These are phyloP conservation scores for Yamadazyma friedrichii DNA, from an alignment of 1,139 yeast species.

Conservation along the genomic window DNA sequence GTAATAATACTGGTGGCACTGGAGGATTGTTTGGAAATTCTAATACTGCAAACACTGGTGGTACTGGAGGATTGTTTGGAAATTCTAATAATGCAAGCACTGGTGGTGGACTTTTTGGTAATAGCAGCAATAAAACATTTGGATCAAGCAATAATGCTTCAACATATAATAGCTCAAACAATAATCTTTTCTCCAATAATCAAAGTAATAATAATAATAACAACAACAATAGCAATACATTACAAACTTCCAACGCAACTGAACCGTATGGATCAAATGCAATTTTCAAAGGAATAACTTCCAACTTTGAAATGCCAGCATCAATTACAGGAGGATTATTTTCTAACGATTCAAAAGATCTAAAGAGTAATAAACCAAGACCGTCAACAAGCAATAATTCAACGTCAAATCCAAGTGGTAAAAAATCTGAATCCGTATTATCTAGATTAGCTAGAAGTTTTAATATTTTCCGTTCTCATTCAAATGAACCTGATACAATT, in stretches of 20 bases:
- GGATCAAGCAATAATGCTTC: conserved; percentile 6
- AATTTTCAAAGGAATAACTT: conserved; percentile 16
- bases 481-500: conserved; percentile 4
- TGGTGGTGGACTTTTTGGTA: conserved; percentile 16
- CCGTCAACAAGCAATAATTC: background rate
- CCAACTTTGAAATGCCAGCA: conserved; percentile 12
- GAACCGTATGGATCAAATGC: conserved; percentile 29
- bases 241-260: conserved; percentile 2
- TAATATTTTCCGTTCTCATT: conserved; percentile 27
- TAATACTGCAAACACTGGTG: conserved; percentile 1
- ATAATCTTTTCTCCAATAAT: conserved; percentile 5
- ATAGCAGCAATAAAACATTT: conserved; percentile 5
- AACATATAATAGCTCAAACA: background rate
- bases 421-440: conserved; percentile 22
- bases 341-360: conserved; percentile 2
- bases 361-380: background rate
- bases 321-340: conserved; percentile 7
- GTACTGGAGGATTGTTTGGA: conserved; percentile 18
- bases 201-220: conserved; percentile 4
- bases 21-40: conserved; percentile 19
- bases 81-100: conserved; percentile 10
- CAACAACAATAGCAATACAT: background rate
- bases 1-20: conserved; percentile 8
- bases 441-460: conserved; percentile 39
- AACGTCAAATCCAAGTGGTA: conserved; percentile 11